Conservation (phyloP, 305 asterid species). For the Fraxinus sp. region DNA sequence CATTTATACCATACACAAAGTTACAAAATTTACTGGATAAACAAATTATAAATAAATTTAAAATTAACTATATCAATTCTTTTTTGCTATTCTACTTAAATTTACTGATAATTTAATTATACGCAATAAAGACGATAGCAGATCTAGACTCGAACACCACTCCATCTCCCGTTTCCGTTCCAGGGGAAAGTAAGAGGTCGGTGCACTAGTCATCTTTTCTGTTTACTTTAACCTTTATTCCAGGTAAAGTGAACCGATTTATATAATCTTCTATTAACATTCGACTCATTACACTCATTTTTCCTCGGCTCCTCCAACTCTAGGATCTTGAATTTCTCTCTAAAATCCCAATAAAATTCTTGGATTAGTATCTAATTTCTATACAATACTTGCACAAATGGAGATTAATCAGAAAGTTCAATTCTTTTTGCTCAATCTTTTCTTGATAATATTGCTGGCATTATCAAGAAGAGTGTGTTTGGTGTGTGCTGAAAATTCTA, state of each 20-base stretch:
- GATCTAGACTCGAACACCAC: too few species aligned
- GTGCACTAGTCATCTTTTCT: neutral
- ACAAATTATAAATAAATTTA: too few species aligned
- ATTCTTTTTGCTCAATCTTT: conserved; percentile 13
- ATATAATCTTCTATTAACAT: neutral
- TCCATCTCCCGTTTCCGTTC: too few species aligned
- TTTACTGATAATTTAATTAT: too few species aligned
- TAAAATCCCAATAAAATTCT: neutral
- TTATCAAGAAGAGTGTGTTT: conserved; percentile 23
- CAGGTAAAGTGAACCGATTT: neutral
- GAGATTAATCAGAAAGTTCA: conserved; percentile 20
- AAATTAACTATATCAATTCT: neutral
- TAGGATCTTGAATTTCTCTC: neutral
- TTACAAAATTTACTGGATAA: too few species aligned
- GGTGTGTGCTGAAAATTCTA: conserved; percentile 18
- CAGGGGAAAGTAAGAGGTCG: neutral
- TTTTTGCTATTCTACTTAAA: too few species aligned
- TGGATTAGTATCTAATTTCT: neutral
- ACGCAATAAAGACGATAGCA: too few species aligned
- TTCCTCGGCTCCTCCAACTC: neutral
- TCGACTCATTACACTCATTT: neutral
- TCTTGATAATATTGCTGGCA: conserved; percentile 25
- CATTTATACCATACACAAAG: too few species aligned
- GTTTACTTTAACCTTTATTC: neutral
- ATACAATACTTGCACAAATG: conserved; percentile 31